phyloP scores from a whole-genome alignment of 495 filamentous ascomycete species.

The Talaromyces nanjingensis region DNA sequence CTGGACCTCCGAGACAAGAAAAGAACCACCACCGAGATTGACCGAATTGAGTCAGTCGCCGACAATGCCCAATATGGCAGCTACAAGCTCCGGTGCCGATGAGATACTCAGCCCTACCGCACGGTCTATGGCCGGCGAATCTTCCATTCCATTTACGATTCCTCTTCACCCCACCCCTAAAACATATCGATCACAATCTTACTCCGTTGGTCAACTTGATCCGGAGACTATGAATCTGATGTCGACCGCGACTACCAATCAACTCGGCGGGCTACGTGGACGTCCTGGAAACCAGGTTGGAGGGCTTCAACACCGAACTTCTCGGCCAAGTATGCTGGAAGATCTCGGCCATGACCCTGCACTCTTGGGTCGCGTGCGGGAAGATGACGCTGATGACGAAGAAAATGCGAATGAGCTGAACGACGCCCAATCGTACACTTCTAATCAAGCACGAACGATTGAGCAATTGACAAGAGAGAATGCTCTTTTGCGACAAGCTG shows the following conservation, averaged over 20 bases:
- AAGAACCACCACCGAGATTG: slow-evolving; percentile 66
- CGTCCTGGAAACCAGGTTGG: slow-evolving; percentile 52
- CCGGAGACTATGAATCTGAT: slow-evolving; percentile 47
- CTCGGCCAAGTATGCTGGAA: slow-evolving; percentile 77
- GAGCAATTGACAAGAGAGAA: slow-evolving; percentile 70
- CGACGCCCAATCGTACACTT: slow-evolving; percentile 46
- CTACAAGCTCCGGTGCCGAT: slow-evolving; percentile 34
- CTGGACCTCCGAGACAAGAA: slow-evolving; percentile 67
- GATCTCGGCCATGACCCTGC: slow-evolving; percentile 66
- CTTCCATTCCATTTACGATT: slow-evolving; percentile 75
- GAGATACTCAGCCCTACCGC: slow-evolving; percentile 49
- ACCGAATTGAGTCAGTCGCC: slow-evolving; percentile 73
- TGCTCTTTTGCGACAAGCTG: slow-evolving; percentile 57
- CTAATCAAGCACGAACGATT: slow-evolving; percentile 59
- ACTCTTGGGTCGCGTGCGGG: slow-evolving; percentile 68
- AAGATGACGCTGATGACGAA: slow-evolving; percentile 74
- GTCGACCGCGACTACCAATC: slow-evolving; percentile 36
- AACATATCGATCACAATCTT: slow-evolving; percentile 91
- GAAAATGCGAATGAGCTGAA: slow-evolving; percentile 58
- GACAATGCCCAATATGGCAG: slow-evolving; percentile 55
- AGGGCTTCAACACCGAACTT: slow-evolving; percentile 72
- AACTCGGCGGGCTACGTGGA: slow-evolving; percentile 34
- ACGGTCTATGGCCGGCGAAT: slow-evolving; percentile 49
- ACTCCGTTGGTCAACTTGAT: slow-evolving; percentile 89
- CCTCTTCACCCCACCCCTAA: slow-evolving; percentile 87